Evolutionary conservation across 805 yeast species (phyloP).

Genomic region (Sugiyamaella marilandica): DNA sequence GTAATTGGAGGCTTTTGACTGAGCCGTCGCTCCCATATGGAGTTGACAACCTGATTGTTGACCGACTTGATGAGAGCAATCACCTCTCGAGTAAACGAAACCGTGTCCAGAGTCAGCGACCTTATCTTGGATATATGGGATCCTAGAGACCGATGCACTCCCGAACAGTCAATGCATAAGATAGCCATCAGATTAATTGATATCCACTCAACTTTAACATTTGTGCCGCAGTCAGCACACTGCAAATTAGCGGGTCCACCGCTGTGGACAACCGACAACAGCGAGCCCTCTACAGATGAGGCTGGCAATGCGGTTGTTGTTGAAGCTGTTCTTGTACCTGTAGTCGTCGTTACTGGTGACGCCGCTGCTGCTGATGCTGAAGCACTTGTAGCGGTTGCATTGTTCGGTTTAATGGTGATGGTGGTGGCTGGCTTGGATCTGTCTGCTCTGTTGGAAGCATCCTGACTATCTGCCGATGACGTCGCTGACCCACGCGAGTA

Average conservation of each 20-base stretch:
- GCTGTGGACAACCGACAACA: conserved; percentile 17
- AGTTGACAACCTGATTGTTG: conserved; percentile 52
- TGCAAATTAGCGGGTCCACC: conserved; percentile 47
- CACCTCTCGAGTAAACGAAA: conserved; percentile 53
- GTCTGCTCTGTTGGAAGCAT: not conserved
- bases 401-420: not conserved
- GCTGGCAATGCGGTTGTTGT: not conserved
- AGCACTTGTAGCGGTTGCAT: too few relatives aligned
- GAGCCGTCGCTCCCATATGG: conserved; percentile 51
- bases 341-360: not conserved
- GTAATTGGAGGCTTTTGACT: conserved; percentile 29
- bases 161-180: conserved; percentile 80
- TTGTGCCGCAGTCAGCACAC: conserved; percentile 80
- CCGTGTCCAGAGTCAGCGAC: conserved; percentile 69
- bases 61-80: conserved; percentile 52
- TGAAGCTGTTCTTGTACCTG: not conserved
- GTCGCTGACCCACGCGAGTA: not conserved
- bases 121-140: conserved; percentile 73
- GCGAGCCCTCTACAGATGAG: not conserved
- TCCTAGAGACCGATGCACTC: conserved; percentile 83
- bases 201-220: conserved; percentile 73
- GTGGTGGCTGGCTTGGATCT: not conserved
- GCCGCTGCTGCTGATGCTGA: not conserved
- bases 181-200: conserved; percentile 68
- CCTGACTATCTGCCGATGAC: not conserved